Evolutionary conservation across 129 eudicot genomes (phyloP).

Genomic region (carrot (Daucus carota)): DNA sequence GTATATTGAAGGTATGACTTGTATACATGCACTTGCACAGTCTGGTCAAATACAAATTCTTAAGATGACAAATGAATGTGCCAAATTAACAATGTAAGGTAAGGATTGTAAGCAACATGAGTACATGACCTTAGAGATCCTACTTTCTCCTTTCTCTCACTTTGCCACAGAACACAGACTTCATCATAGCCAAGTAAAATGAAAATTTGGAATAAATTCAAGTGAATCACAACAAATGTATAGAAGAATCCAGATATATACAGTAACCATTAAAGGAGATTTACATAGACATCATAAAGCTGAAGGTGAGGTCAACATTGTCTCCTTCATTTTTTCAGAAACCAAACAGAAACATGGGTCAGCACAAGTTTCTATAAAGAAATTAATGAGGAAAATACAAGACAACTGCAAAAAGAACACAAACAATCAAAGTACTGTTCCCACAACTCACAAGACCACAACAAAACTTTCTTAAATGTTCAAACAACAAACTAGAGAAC

Average conservation of each 20-base stretch:
- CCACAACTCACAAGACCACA: background rate
- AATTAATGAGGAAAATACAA: conserved; percentile 8
- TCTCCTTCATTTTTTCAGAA: conserved; percentile 8
- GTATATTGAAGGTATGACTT: background rate
- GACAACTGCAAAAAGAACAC: conserved; percentile 14
- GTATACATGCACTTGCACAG: background rate
- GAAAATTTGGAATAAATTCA: background rate
- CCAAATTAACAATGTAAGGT: conserved; percentile 5
- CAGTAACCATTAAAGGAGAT: conserved; percentile 4
- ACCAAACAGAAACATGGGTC: conserved; percentile 8
- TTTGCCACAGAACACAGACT: background rate
- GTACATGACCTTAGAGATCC: no score
- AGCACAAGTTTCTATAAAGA: conserved; percentile 14
- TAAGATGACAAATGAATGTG: background rate
- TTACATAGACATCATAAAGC: background rate
- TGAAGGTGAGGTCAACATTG: conserved; percentile 11
- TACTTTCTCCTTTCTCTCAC: conserved; percentile 8
- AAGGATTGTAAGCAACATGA: background rate
- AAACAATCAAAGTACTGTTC: background rate
- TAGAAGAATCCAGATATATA: background rate
- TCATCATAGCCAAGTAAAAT: background rate
- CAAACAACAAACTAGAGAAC: background rate
- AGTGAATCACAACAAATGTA: background rate
- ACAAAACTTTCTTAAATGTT: background rate
- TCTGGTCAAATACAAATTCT: conserved; percentile 1